A percentile compares a stretch with the other conserved stretches of the same genome.
Evolutionary conservation across 495 filamentous ascomycete genomes (phyloP).

Genomic region (Ascodesmis nigricans): DNA sequence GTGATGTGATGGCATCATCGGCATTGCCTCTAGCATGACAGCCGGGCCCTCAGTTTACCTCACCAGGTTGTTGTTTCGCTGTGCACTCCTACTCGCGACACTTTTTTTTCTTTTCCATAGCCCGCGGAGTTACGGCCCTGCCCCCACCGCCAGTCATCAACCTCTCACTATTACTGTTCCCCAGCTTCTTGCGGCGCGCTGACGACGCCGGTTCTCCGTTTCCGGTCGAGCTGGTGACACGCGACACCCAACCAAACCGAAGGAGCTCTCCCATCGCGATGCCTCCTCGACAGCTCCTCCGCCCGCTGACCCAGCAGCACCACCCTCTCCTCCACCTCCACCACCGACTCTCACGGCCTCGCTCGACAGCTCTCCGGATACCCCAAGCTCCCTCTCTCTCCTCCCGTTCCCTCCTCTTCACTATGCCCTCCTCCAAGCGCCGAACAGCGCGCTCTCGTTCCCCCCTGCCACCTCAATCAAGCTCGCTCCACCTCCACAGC

Average conservation of each 20-base stretch:
- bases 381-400: neutral
- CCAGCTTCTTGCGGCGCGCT: neutral
- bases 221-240: neutral
- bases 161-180: no score
- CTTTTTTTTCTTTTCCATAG: no score
- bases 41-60: no score
- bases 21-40: no score
- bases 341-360: neutral
- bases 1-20: no score
- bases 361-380: neutral
- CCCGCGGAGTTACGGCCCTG: no score
- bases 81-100: no score
- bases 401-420: neutral
- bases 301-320: neutral
- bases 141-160: no score
- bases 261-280: neutral
- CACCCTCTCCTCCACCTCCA: constrained; percentile 4
- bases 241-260: neutral
- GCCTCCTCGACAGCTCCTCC: neutral
- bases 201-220: no score
- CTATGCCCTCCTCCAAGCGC: neutral
- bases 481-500: constrained; percentile 11
- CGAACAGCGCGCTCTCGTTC: constrained; percentile 9
- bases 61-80: no score
- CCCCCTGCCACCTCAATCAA: constrained; percentile 8